Evolutionary conservation across 2,329 filamentous ascomycete genomes (phyloP).

Genomic region (Chaetomiaceae sp.): DNA sequence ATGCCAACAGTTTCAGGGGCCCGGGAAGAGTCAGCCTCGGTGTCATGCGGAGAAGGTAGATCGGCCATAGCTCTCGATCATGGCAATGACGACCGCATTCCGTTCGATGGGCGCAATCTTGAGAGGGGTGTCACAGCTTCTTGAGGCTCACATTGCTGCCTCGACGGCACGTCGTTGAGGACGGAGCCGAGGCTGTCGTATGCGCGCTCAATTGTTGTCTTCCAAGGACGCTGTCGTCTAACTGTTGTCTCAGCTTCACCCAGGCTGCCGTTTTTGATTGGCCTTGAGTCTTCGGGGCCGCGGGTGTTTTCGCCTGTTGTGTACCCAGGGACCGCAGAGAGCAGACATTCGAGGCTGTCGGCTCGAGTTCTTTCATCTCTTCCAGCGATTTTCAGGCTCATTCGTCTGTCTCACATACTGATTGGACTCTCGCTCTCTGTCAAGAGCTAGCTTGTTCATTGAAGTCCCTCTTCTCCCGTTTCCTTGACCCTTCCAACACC

Average conservation of each 20-base stretch:
- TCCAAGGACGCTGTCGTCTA: neutral
- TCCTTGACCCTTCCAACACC: no score
- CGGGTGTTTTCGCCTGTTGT: neutral
- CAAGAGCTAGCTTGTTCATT: no score
- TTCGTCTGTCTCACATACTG: no score
- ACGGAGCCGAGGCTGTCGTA: neutral
- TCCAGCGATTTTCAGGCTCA: no score
- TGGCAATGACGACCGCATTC: conserved; percentile 5
- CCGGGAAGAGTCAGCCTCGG: neutral
- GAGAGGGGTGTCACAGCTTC: conserved; percentile 1
- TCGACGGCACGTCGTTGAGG: neutral
- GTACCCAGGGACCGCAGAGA: neutral
- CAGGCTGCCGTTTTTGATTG: neutral
- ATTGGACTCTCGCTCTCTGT: no score
- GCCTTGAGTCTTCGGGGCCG: neutral
- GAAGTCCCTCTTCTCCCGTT: no score
- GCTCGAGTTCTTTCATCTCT: no score
- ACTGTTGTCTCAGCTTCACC: neutral
- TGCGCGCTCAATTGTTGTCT: neutral
- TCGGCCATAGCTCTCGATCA: neutral
- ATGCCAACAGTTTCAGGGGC: neutral
- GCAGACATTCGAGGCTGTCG: neutral
- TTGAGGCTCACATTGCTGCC: no score
- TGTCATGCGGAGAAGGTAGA: neutral
- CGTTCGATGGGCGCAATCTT: neutral